Evolutionary conservation across 257 asterid species (phyloP), one percentile per base, ranked within the genome.

Genomic region (Solanum raphanifolium): DNA sequence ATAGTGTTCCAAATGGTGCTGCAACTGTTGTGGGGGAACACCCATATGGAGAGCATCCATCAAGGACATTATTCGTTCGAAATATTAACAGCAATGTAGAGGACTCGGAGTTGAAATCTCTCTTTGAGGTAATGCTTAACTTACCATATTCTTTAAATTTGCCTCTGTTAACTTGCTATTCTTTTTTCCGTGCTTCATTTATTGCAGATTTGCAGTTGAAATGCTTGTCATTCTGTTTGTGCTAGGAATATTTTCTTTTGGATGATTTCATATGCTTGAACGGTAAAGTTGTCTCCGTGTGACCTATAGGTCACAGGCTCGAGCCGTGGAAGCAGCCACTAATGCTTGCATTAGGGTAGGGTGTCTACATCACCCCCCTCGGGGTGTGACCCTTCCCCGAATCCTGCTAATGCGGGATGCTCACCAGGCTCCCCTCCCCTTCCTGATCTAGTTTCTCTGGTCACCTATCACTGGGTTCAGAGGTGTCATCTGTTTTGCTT

Each of bases 31-130:
- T 91, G 27, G 93, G 95, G 9, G 98, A 94, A 88, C 96, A 93
- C 87, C 96, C 98, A 25, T 92, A 81, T 88, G 98, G 96, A 66
- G 98, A 94, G 93, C 96, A 94, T 86, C 98, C 96, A 21, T 94
- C 98, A 11, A 93, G 98, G 92, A 94, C 98, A 27, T 91, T 94
- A 87, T 94, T 94, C 62, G 96, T 94, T 75, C 89, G 96, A 52
- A 94, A 94, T 90, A 93, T 94, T 75, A 94, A 93, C 88, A 94
- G 96, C 89, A 94, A 94, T 25, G 93, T 94, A 0, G 98, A 94
- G 93, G 98, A 94, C 90, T 74, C 94, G 39, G 98, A 94, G 85
- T 94, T 94, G 32, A 90, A 69, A 90, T 78, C 93, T 76, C 96
- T 94, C 71, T 94, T 94, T 87, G 98, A 94, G 95, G 98, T 94